phyloP scores from a whole-genome alignment of 1,284 basidiomycete species.

The Boletellus deceptivus region DNA sequence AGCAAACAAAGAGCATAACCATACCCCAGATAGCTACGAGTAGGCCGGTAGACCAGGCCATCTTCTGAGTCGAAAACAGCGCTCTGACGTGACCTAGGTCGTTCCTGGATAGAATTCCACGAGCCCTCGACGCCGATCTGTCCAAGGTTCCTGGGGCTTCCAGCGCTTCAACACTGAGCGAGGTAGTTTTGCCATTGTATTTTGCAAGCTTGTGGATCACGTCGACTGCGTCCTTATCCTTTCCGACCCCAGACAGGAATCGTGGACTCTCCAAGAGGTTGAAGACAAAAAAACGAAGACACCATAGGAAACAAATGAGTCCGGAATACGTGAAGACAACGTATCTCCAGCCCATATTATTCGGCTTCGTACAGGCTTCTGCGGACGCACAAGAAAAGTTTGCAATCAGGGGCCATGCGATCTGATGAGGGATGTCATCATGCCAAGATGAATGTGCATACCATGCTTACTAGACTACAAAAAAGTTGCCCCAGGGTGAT shows the following conservation, averaged over 20 bases:
- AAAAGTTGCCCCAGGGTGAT: conserved; percentile 69
- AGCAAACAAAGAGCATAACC: not conserved
- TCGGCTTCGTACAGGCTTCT: conserved; percentile 36
- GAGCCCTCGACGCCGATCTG: not conserved
- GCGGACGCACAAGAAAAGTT: conserved; percentile 44
- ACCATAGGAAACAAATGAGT: conserved; percentile 42
- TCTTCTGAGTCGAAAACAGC: conserved; percentile 52
- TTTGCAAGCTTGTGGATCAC: conserved; percentile 58
- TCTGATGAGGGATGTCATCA: conserved; percentile 16
- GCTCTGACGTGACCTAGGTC: conserved; percentile 45
- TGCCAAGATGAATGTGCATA: not conserved
- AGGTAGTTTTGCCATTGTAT: conserved; percentile 50
- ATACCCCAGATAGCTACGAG: conserved; percentile 54
- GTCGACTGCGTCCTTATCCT: conserved; percentile 59
- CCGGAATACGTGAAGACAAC: conserved; percentile 35
- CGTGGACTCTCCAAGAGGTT: conserved; percentile 60
- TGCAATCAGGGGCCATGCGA: conserved; percentile 52
- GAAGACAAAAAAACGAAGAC: conserved; percentile 59
- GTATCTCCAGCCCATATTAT: conserved; percentile 52
- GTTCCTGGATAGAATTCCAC: conserved; percentile 36
- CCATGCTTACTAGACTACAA: conserved; percentile 51
- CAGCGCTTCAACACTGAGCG: conserved; percentile 43
- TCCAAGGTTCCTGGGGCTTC: conserved; percentile 16
- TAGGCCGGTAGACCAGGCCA: conserved; percentile 57
- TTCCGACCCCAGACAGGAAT: conserved; percentile 60